Evolutionary conservation across 2,329 filamentous ascomycete genomes (phyloP), one percentile per base, ranked within the genome.

Genomic region (Pseudopyricularia javanii): DNA sequence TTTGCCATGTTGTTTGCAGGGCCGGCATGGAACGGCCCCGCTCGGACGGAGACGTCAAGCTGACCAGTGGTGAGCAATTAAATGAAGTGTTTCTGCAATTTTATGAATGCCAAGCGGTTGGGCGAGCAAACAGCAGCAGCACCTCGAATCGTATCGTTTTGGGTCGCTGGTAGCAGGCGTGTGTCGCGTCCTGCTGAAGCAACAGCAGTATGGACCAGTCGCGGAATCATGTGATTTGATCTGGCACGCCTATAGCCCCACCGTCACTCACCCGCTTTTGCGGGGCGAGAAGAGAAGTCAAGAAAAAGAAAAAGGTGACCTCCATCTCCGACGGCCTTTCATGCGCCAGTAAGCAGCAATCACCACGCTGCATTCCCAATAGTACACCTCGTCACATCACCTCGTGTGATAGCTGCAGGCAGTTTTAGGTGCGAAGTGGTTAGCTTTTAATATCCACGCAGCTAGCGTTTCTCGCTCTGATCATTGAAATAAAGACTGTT

Each of bases 1-100:
- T 56, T 54, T 32, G 54, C 53, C 53, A 50, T 55, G 51, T 26
- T 26, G 34, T 28, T n/a, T 12, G 48, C 17, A n/a, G 5, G 47
- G 30, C n/a, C 28, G 28, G 28, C 28, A 30, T 30, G 28, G 28
- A n/a, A 45, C 20, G 40, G 40, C 22, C 12, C 22, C 14, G 15
- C 15, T 26, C 20, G 8, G 11, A 45, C 3, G 40, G 24, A 24
- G 20, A n/a, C n/a, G n/a, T n/a, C n/a, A n/a, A n/a, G n/a, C n/a
- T n/a, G n/a, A n/a, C n/a, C 11, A 35, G 33, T 4, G 11, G 33
- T 12, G 15, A 35, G 15, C 11, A 14, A n/a, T 24, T 24, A 26
- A n/a, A 45, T 24, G 12, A 24, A 24, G 24, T 12, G 8, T 4
- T 26, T 6, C 12, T 45, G 11, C 40, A 45, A 26, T 14, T 45